Percentiles rank a stretch among this genome's conserved stretches.
Conservation (phyloP, 352 stramenopile genomes). For the Phytophthora sp. region DNA sequence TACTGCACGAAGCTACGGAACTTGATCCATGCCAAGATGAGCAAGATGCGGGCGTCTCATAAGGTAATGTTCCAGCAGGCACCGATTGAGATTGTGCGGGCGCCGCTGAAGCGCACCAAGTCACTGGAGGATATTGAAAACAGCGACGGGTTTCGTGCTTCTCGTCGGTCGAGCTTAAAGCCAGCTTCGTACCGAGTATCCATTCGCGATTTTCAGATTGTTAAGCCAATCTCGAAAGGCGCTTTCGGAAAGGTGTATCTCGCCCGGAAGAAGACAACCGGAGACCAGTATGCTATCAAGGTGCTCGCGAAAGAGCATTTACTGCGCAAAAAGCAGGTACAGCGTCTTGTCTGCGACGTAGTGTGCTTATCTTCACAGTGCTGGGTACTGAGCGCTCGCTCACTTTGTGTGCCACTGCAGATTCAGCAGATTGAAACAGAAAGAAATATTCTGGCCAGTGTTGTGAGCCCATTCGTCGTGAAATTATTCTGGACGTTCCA, state of each 20-base stretch:
- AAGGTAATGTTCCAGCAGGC: slow-evolving; percentile 79
- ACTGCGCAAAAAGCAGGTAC: slow-evolving; percentile 89
- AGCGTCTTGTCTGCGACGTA: background rate
- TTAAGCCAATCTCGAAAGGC: slow-evolving; percentile 91
- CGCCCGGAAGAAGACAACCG: slow-evolving; percentile 85
- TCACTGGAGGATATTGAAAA: slow-evolving; percentile 76
- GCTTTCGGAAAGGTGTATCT: slow-evolving; percentile 92
- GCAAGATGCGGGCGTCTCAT: slow-evolving; percentile 83
- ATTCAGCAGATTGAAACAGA: slow-evolving; percentile 89
- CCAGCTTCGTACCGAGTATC: slow-evolving; percentile 62
- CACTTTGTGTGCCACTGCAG: slow-evolving; percentile 33
- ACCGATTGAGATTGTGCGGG: slow-evolving; percentile 37
- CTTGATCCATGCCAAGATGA: slow-evolving; percentile 89
- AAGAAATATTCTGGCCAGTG: slow-evolving; percentile 85
- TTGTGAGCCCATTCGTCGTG: slow-evolving; percentile 91
- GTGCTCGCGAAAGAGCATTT: slow-evolving; percentile 90
- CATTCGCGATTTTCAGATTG: slow-evolving; percentile 88
- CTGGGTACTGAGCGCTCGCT: slow-evolving; percentile 19
- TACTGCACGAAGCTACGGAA: slow-evolving; percentile 67
- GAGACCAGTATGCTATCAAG: slow-evolving; percentile 92
- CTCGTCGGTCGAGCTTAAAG: slow-evolving; percentile 27
- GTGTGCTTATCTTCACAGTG: background rate
- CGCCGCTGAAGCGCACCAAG: slow-evolving; percentile 76
- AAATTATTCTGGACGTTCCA: slow-evolving; percentile 93
- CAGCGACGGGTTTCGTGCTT: slow-evolving; percentile 7